phyloP scores from a whole-genome alignment of 768 basidiomycete genomes.

The Lentinula sp. region DNA sequence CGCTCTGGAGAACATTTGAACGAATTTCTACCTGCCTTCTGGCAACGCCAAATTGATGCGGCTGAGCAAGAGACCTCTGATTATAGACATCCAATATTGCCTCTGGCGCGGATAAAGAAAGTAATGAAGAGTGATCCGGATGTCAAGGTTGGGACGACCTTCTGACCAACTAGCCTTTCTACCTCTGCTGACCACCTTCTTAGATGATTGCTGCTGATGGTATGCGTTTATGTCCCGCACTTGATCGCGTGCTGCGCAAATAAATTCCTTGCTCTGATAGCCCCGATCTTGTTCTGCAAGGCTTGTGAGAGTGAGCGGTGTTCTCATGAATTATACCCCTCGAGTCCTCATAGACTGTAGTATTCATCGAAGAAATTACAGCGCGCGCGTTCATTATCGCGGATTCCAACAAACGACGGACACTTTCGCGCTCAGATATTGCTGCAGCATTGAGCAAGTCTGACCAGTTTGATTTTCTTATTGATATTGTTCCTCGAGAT shows the following conservation, averaged over 20 bases:
- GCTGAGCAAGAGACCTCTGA: constrained; percentile 88
- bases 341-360: constrained; percentile 29
- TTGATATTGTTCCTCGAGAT: constrained; percentile 92
- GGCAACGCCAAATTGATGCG: constrained; percentile 82
- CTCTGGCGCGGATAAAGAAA: constrained; percentile 95
- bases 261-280: constrained; percentile 27
- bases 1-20: constrained; percentile 83
- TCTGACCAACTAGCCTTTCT: constrained; percentile 4
- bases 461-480: constrained; percentile 96
- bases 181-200: background rate
- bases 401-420: constrained; percentile 94
- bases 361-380: constrained; percentile 97
- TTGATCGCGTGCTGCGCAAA: background rate
- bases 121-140: constrained; percentile 99
- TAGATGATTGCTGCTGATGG: constrained; percentile 99
- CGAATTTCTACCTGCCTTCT: constrained; percentile 81
- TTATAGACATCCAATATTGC: constrained; percentile 82
- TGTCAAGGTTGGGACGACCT: constrained; percentile 66
- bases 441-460: constrained; percentile 88
- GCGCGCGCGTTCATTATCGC: constrained; percentile 93
- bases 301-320: constrained; percentile 88
- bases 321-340: background rate
- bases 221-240: constrained; percentile 23
- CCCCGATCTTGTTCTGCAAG: constrained; percentile 94
- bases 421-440: constrained; percentile 88